Conservation (phyloP, 176 grass and related monocot species). For the Oryza meridionalis region DNA sequence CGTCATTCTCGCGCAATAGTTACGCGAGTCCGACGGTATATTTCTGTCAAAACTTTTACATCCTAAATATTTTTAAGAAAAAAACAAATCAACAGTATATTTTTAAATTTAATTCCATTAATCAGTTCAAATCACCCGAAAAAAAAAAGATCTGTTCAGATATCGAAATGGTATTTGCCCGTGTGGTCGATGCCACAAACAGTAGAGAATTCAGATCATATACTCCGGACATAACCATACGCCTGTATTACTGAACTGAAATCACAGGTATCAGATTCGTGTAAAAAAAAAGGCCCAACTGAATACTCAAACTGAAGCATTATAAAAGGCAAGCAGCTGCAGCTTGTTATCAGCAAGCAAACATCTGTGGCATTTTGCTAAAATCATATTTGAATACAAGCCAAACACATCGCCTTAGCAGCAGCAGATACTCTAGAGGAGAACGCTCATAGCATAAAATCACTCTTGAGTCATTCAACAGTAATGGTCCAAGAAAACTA, state of each 20-base stretch:
- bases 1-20: too few species aligned
- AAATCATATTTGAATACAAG: not conserved
- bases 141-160: too few species aligned
- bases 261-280: not conserved
- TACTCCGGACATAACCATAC: not conserved
- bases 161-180: not conserved
- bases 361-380: not conserved
- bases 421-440: too few species aligned
- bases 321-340: not conserved
- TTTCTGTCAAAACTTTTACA: too few species aligned
- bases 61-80: too few species aligned
- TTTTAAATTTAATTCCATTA: too few species aligned
- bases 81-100: too few species aligned
- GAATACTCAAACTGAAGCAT: not conserved
- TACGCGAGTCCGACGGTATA: too few species aligned
- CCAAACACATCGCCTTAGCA: conserved; percentile 6
- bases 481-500: conserved; percentile 16
- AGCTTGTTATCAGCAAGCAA: not conserved
- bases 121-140: too few species aligned
- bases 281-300: not conserved
- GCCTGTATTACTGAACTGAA: not conserved
- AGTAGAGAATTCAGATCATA: not conserved
- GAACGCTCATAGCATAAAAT: conserved; percentile 7
- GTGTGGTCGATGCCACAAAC: not conserved
- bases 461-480: conserved; percentile 15